Conservation (phyloP, 2,329 filamentous ascomycete genomes). For the Fusarium sp. region DNA sequence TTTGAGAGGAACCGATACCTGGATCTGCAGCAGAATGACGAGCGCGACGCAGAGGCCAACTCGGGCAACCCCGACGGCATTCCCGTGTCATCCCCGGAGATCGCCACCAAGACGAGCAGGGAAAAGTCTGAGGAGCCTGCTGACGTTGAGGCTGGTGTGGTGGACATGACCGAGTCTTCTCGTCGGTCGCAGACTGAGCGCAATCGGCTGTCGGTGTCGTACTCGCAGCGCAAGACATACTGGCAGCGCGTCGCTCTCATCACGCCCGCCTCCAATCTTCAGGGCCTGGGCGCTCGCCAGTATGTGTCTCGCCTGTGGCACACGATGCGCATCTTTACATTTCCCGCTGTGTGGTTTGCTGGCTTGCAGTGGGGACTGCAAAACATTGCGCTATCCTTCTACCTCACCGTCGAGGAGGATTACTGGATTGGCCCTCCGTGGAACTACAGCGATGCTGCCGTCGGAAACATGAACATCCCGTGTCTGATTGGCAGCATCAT, state of each 20-base stretch:
- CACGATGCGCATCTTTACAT: slow-evolving; percentile 67
- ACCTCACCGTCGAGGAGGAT: slow-evolving; percentile 68
- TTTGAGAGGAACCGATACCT: slow-evolving; percentile 58
- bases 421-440: slow-evolving; percentile 65
- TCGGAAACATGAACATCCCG: slow-evolving; percentile 69
- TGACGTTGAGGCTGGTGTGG: slow-evolving; percentile 20
- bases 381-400: slow-evolving; percentile 70
- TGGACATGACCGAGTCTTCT: slow-evolving; percentile 25
- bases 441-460: slow-evolving; percentile 64
- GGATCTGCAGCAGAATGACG: slow-evolving; percentile 27
- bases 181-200: slow-evolving; percentile 30
- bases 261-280: slow-evolving; percentile 65
- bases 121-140: slow-evolving; percentile 21
- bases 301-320: slow-evolving; percentile 65
- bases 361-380: slow-evolving; percentile 70
- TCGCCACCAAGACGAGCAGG: background rate
- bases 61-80: slow-evolving; percentile 32
- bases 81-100: background rate
- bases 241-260: slow-evolving; percentile 66
- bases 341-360: slow-evolving; percentile 68
- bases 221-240: slow-evolving; percentile 59
- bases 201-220: slow-evolving; percentile 38
- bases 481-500: slow-evolving; percentile 65
- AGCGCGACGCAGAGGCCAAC: background rate
- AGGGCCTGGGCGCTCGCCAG: slow-evolving; percentile 64